Evolutionary conservation across 2,329 filamentous ascomycete species (phyloP).

Genomic region (Botrytis squamosa): DNA sequence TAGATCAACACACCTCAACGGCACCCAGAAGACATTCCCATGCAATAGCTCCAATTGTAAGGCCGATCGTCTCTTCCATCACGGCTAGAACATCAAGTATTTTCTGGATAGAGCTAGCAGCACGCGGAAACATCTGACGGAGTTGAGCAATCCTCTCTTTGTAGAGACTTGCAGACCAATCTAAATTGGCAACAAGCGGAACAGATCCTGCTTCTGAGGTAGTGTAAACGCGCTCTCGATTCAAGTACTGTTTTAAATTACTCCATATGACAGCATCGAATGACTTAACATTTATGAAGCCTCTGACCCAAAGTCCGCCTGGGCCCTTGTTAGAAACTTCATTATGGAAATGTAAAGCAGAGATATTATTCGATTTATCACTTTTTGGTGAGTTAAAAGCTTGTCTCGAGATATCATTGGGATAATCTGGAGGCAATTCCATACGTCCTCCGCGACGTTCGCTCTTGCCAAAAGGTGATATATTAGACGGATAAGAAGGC

Average conservation of each 20-base stretch:
- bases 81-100: conserved; percentile 17
- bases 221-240: background rate
- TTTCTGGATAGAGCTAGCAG: background rate
- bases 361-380: background rate
- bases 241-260: background rate
- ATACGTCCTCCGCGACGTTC: background rate
- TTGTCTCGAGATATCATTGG: background rate
- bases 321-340: background rate
- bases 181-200: background rate
- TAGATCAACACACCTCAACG: background rate
- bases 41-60: conserved; percentile 16
- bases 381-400: background rate
- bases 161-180: background rate
- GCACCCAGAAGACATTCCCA: conserved; percentile 17
- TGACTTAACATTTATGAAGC: background rate
- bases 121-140: background rate
- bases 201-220: background rate
- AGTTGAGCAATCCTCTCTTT: background rate
- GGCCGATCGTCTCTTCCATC: conserved; percentile 19
- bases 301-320: background rate
- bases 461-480: background rate
- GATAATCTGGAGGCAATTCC: background rate
- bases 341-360: background rate
- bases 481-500: background rate
- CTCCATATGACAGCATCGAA: no score